Evolutionary conservation across 495 filamentous ascomycete genomes (phyloP), one percentile per base, ranked within the genome.

Genomic region (Pyronema omphalodes): DNA sequence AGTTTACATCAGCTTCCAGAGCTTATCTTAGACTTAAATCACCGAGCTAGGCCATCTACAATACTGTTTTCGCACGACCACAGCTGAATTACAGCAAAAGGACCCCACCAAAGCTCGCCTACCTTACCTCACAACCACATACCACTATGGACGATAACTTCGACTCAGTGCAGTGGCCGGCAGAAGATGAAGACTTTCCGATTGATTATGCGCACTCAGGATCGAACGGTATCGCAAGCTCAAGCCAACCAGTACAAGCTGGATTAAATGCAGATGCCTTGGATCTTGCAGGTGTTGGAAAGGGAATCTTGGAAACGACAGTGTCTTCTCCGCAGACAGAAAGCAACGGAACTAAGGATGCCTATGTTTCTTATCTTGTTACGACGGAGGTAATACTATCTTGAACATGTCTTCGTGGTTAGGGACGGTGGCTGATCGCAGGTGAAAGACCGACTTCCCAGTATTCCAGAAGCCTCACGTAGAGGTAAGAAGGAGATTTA

Each of bases 311-410:
- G 43, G 84, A 94, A 60, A 94, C 86, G 65, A 78, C 67, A 35
- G 88, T 98, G 19, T 76, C 78, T 44, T 73, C 78, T 41, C 88
- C 91, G 14, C 73, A 86, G 60, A 95, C 94, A 66, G 91, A 94
- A 69, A 86, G 84, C 60, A 87, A 95, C 62, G 89, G 93, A n/a
- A 93, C 88, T 50, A 95, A 94, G 68, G 88, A 96, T 70, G 83
- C 86, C 48, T 98, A 89, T 71, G 81, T 96, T 48, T 95, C 89
- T 7, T 98, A 96, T 69, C 70, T 88, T 23, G 86, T 96, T 55
- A 88, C 86, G 44, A 94, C 93, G 23, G 73, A 84, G 69, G 91
- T 94, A 71, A 41, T 79, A 73, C 14, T 37, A 23, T 33, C 40
- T 43, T 17, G n/a, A 4, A 3, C 1, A n/a, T 19, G 14, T 17